phyloP scores from a whole-genome alignment of 768 basidiomycete species.

The Polyporus arcularius region DNA sequence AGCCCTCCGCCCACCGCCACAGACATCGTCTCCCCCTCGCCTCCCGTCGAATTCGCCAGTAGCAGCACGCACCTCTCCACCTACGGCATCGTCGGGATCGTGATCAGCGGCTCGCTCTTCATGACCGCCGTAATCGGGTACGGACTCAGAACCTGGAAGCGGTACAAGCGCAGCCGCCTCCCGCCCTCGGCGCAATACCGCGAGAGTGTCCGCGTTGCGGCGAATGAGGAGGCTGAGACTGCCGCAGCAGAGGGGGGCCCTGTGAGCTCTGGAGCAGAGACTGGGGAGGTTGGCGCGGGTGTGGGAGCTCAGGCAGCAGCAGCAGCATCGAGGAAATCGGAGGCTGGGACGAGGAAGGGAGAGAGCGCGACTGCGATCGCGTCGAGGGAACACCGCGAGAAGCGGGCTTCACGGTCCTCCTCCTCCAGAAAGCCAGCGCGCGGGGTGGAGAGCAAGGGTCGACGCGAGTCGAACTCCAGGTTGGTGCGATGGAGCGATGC shows the following conservation, averaged over 20 bases:
- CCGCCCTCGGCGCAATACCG: constrained; percentile 10
- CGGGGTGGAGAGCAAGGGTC: no score
- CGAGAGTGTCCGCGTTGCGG: background rate
- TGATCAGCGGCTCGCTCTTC: background rate
- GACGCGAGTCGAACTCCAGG: no score
- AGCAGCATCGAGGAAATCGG: no score
- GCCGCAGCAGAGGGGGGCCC: background rate
- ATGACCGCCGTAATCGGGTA: background rate
- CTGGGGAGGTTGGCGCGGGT: background rate
- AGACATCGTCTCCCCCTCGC: no score
- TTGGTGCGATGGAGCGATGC: no score
- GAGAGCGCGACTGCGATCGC: no score
- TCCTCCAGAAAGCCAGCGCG: no score
- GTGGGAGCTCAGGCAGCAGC: no score
- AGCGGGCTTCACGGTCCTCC: no score
- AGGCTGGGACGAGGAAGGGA: no score
- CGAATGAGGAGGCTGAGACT: background rate
- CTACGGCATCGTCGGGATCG: background rate
- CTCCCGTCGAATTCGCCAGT: background rate
- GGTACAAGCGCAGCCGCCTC: background rate
- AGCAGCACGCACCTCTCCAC: background rate
- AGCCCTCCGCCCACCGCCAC: background rate
- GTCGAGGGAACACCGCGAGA: no score
- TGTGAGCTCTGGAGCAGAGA: background rate
- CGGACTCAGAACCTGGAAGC: background rate